phyloP scores from a whole-genome alignment of 495 filamentous ascomycete genomes.

The Penicillium nucicola region DNA sequence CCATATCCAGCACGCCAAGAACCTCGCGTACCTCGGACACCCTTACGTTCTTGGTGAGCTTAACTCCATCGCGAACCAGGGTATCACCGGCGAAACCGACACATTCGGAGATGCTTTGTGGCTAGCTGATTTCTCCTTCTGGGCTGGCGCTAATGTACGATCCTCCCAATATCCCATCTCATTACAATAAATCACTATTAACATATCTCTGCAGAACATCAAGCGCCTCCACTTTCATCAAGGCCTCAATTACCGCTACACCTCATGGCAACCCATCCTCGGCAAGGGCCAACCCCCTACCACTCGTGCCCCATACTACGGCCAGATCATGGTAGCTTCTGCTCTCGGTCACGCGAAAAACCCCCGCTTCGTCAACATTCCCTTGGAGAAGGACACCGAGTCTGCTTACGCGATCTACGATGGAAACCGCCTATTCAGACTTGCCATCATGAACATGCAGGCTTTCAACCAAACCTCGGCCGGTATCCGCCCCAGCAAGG shows the following conservation, averaged over 20 bases:
- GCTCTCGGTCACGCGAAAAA: slow-evolving; percentile 3
- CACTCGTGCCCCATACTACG: slow-evolving; percentile 16
- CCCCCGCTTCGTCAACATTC: slow-evolving; percentile 11
- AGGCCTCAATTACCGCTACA: slow-evolving; percentile 20
- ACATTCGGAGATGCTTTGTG: slow-evolving; percentile 17
- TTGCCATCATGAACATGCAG: no score
- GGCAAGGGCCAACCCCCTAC: slow-evolving; percentile 3
- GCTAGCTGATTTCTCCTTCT: slow-evolving; percentile 18
- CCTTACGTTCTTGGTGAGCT: slow-evolving; percentile 12
- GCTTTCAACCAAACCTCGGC: no score
- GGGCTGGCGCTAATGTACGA: slow-evolving; percentile 16
- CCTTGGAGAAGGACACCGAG: no score
- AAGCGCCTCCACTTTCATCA: slow-evolving; percentile 21
- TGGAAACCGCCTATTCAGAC: no score
- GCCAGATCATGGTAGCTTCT: slow-evolving; percentile 16
- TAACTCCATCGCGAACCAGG: slow-evolving; percentile 17
- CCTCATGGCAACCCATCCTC: slow-evolving; percentile 19
- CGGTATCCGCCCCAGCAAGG: no score
- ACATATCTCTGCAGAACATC: slow-evolving; percentile 13
- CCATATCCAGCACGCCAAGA: slow-evolving; percentile 11
- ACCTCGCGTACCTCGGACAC: slow-evolving; percentile 13
- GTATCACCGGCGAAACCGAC: slow-evolving; percentile 8
- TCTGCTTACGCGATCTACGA: no score
- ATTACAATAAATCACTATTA: no score
- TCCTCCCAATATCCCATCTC: background rate